phyloP scores from a whole-genome alignment of 2,329 filamentous ascomycete species.

The Nemania diffusa region DNA sequence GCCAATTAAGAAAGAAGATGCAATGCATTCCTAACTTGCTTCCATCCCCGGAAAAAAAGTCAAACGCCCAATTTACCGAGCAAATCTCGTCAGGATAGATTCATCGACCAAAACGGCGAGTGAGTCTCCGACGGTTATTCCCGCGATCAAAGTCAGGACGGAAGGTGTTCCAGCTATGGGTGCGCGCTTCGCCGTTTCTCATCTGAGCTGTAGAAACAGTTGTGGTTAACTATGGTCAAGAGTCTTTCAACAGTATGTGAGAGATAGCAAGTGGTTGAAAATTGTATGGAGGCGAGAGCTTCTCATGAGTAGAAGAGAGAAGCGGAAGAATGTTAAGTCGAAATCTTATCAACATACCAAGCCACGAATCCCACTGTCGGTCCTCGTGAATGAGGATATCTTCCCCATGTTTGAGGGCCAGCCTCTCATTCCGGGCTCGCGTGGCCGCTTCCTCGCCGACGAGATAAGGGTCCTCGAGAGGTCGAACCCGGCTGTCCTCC shows the following conservation, averaged over 20 bases:
- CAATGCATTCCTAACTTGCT: neutral
- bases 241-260: neutral
- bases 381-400: conserved; percentile 68
- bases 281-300: neutral
- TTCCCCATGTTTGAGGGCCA: conserved; percentile 65
- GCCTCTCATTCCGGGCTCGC: conserved; percentile 64
- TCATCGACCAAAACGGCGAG: conserved; percentile 53
- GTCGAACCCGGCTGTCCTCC: conserved; percentile 53
- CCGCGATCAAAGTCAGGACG: conserved; percentile 48
- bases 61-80: neutral
- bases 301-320: neutral
- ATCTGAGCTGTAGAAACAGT: conserved; percentile 57
- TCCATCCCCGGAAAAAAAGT: neutral
- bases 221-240: neutral
- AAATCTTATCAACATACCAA: conserved; percentile 57
- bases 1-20: neutral
- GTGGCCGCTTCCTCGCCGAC: conserved; percentile 74
- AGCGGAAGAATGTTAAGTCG: neutral
- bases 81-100: neutral
- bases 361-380: conserved; percentile 68
- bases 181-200: conserved; percentile 62
- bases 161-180: conserved; percentile 56
- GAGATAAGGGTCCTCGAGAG: conserved; percentile 73
- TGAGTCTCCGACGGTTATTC: conserved; percentile 52
- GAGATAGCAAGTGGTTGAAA: neutral